Evolutionary conservation across 2,329 filamentous ascomycete genomes (phyloP), one percentile per base, ranked within the genome.

Genomic region (Leptographium procerum): DNA sequence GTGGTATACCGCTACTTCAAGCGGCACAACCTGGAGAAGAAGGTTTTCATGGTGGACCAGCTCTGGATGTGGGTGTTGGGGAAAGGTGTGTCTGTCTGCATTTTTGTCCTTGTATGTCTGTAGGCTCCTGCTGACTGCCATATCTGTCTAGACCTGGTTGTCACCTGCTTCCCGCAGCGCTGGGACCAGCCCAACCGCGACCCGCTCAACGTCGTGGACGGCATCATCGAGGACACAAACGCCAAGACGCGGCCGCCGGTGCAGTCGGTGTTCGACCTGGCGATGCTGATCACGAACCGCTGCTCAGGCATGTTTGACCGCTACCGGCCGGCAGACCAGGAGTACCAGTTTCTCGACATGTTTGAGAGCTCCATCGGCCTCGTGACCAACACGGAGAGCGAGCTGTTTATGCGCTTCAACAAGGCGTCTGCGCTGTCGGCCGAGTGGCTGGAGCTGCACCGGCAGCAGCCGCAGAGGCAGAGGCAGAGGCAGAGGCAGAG

Each of bases 41-140:
- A 84, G 61, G 77, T 86, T 3, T 84, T 84, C 66, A 86, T 86
- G 83, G 83, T 87, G 0, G 84, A 87, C 65, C 84, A 87, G 63
- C 70, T 87, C 1, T 87, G 84, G 84, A 77, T 86, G 66, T 85
- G 82, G 80, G 74, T 84, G 3, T 65, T 86, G 1, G 71, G 79
- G 59, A 73, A 69, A 59, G 69, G 68, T 70, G 29, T 63, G 57
- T 59, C 19, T n/a, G n/a, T n/a, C n/a, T n/a, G n/a, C n/a, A n/a
- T n/a, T n/a, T n/a, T n/a, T n/a, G n/a, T n/a, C n/a, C n/a, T n/a
- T n/a, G n/a, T n/a, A n/a, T n/a, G n/a, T n/a, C n/a, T n/a, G n/a
- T n/a, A n/a, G n/a, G n/a, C n/a, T n/a, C n/a, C n/a, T n/a, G n/a
- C n/a, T n/a, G n/a, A n/a, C n/a, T n/a, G n/a, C n/a, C n/a, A n/a